Percentiles rank a stretch among this genome's conserved stretches.
phyloP scores from a whole-genome alignment of 2,329 filamentous ascomycete genomes.

The Remersonia thermophila region DNA sequence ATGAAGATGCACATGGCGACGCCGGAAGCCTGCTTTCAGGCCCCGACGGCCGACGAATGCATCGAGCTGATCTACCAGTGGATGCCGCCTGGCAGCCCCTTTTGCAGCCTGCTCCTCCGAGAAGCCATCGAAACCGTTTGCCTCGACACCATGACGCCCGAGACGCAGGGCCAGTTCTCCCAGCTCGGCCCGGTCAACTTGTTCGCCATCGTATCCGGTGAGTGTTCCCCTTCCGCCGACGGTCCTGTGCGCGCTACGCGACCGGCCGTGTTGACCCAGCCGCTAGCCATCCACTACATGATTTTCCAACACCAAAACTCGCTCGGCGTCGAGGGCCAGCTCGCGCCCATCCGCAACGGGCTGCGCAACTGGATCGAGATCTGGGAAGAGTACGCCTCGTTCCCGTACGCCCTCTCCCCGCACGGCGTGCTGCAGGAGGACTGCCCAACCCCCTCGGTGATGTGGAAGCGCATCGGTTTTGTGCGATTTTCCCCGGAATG shows the following conservation, averaged over 20 bases:
- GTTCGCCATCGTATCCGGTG: conserved; percentile 19
- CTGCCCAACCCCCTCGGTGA: conserved; percentile 13
- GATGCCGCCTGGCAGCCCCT: conserved; percentile 18
- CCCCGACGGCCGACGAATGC: conserved; percentile 22
- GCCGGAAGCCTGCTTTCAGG: conserved; percentile 27
- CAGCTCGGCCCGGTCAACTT: conserved; percentile 19
- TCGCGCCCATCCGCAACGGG: conserved; percentile 21
- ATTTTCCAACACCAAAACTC: conserved; percentile 27
- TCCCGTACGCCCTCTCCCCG: conserved; percentile 8
- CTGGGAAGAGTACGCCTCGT: conserved; percentile 16
- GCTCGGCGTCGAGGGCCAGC: conserved; percentile 20
- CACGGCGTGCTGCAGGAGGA: conserved; percentile 12
- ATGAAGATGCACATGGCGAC: conserved; percentile 25
- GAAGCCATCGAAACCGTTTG: conserved; percentile 19
- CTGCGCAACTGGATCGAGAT: conserved; percentile 19
- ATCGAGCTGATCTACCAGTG: conserved; percentile 19
- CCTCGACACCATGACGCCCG: conserved; percentile 12
- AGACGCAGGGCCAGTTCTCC: conserved; percentile 10
- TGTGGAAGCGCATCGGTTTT: conserved; percentile 27
- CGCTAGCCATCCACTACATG: conserved; percentile 19
- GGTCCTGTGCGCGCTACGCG: neutral
- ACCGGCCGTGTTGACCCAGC: conserved; percentile 2
- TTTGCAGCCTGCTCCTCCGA: conserved; percentile 13
- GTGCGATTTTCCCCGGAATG: conserved; percentile 23
- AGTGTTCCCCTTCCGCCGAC: neutral